Percentiles rank a stretch among this genome's conserved stretches.
Evolutionary conservation across 495 filamentous ascomycete genomes (phyloP).

Genomic region (Recurvomyces mirabilis): DNA sequence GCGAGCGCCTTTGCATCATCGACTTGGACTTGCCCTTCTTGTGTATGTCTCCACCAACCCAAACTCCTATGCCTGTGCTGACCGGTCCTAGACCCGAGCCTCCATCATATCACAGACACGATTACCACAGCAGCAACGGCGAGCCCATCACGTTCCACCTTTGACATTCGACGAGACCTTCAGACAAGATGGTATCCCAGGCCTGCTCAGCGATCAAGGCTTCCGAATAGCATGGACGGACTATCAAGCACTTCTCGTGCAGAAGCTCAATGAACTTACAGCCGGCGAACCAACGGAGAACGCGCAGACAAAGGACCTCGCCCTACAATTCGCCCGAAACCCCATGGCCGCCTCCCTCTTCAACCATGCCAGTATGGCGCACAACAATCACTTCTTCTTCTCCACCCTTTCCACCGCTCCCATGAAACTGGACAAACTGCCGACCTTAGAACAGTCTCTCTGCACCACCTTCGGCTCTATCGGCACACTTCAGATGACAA

Average conservation of each 20-base stretch:
- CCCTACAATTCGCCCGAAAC: slow-evolving; percentile 67
- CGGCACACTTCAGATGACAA: slow-evolving; percentile 64
- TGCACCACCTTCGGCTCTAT: slow-evolving; percentile 62
- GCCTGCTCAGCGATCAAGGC: slow-evolving; percentile 51
- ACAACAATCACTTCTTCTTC: slow-evolving; percentile 98
- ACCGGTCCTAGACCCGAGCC: slow-evolving; percentile 3
- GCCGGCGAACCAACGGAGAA: slow-evolving; percentile 49
- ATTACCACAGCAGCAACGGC: slow-evolving; percentile 3
- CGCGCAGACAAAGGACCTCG: slow-evolving; percentile 49
- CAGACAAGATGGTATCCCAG: slow-evolving; percentile 49
- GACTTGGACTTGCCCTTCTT: slow-evolving; percentile 15
- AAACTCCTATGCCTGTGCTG: background rate
- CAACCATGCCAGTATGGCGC: slow-evolving; percentile 91
- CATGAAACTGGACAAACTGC: background rate
- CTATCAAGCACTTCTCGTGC: slow-evolving; percentile 62
- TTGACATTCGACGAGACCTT: slow-evolving; percentile 45
- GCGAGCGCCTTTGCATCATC: slow-evolving; percentile 10
- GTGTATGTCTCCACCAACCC: slow-evolving; percentile 4
- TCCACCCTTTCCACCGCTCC: slow-evolving; percentile 34
- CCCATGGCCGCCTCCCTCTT: slow-evolving; percentile 66
- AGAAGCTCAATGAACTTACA: slow-evolving; percentile 62
- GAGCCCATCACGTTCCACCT: slow-evolving; percentile 17
- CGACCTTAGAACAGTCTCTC: slow-evolving; percentile 40
- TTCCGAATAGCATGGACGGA: slow-evolving; percentile 70
- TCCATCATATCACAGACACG: slow-evolving; percentile 9